Conservation (phyloP, 768 basidiomycete species). For the Rhizopogon vesiculosus region DNA sequence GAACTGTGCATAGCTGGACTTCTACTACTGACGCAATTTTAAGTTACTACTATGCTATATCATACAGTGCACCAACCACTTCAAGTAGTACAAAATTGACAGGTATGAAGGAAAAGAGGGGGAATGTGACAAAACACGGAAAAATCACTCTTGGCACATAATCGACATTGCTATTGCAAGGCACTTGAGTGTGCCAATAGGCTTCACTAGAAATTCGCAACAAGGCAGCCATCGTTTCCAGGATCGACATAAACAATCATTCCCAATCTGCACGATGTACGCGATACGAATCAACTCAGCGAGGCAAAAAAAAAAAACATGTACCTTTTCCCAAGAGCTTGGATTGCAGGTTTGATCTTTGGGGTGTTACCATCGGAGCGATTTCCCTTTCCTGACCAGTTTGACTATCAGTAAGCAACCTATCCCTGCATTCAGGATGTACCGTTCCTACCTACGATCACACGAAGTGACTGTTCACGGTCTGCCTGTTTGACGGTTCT, state of each 20-base stretch:
- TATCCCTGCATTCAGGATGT: neutral
- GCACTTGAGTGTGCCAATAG: no score
- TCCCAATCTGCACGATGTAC: slow-evolving; percentile 39
- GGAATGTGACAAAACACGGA: neutral
- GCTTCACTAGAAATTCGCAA: slow-evolving; percentile 38
- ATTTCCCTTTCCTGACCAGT: slow-evolving; percentile 62
- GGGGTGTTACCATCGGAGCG: slow-evolving; percentile 69
- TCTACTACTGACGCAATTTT: no score
- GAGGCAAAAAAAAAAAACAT: slow-evolving; percentile 11
- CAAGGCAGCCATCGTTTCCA: slow-evolving; percentile 71
- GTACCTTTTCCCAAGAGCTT: slow-evolving; percentile 72
- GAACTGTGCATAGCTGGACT: no score
- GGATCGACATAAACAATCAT: slow-evolving; percentile 69
- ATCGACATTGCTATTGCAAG: no score
- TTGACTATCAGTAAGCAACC: neutral
- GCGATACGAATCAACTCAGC: neutral
- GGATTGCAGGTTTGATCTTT: slow-evolving; percentile 85
- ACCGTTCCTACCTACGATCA: slow-evolving; percentile 68
- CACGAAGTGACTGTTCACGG: slow-evolving; percentile 50
- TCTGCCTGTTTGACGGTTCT: slow-evolving; percentile 52
- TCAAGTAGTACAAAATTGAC: no score
- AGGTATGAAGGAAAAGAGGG: neutral
- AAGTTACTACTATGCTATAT: no score
- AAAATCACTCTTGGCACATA: neutral
- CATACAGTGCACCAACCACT: no score